Evolutionary conservation across 345 rosid species (phyloP).

Genomic region (Tarenaya hassleriana): DNA sequence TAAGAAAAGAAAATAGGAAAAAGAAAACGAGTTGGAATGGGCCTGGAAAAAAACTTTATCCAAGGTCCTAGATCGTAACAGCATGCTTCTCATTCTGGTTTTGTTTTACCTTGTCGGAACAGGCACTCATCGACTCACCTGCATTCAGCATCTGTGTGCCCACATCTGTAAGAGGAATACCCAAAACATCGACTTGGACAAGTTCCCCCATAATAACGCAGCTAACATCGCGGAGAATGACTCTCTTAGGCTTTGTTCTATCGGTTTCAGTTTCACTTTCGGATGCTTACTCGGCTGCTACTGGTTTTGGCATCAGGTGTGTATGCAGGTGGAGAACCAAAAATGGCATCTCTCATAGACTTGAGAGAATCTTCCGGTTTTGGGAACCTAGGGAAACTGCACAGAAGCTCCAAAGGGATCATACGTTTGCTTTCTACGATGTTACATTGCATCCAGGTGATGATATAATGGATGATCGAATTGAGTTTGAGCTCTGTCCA

Average conservation of each 20-base stretch:
- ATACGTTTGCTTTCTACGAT: constrained; percentile 13
- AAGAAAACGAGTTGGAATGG: no score
- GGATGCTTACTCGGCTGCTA: not conserved
- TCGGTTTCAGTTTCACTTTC: constrained; percentile 19
- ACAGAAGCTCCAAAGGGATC: not conserved
- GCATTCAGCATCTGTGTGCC: constrained; percentile 17
- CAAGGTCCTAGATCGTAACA: no score
- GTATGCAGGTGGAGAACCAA: constrained; percentile 3
- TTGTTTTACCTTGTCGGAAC: not conserved
- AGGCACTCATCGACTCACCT: not conserved
- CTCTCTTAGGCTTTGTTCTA: constrained; percentile 22
- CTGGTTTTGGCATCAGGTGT: constrained; percentile 20
- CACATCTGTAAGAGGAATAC: constrained; percentile 8
- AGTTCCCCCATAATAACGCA: constrained; percentile 8
- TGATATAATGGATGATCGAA: constrained; percentile 2
- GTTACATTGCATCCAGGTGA: not conserved
- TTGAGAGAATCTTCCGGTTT: not conserved
- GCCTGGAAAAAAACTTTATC: no score
- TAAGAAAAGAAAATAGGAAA: no score
- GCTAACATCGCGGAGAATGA: constrained; percentile 4
- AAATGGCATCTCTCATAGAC: not conserved
- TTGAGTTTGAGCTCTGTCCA: constrained; percentile 15
- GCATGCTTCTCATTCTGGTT: not conserved
- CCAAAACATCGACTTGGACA: constrained; percentile 3
- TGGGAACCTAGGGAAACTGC: constrained; percentile 7